A percentile compares a stretch with the other conserved stretches of the same genome.
Conservation (phyloP, 768 basidiomycete species). For the Mrakia gelida region DNA sequence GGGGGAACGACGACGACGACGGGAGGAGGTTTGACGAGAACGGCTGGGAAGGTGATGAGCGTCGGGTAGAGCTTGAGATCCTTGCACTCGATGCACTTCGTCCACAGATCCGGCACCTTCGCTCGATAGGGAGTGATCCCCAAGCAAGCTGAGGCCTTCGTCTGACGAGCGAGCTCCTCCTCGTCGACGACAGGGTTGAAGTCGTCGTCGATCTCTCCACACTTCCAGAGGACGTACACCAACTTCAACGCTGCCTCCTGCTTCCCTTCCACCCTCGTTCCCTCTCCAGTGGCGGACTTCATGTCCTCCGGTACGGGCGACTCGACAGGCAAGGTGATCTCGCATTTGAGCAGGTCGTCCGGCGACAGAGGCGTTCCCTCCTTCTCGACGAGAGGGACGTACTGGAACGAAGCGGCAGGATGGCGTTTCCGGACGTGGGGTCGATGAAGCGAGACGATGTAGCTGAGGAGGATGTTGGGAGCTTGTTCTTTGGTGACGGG, state of each 20-base stretch:
- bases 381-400: background rate
- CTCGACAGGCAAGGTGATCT: conserved; percentile 17
- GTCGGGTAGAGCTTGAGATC: conserved; percentile 5
- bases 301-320: background rate
- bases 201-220: conserved; percentile 24
- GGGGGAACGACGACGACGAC: background rate
- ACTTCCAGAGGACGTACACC: conserved; percentile 17
- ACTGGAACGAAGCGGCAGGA: background rate
- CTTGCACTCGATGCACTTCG: background rate
- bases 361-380: background rate
- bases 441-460: conserved; percentile 21
- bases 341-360: conserved; percentile 17
- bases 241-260: conserved; percentile 8
- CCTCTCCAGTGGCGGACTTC: background rate
- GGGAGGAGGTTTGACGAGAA: background rate
- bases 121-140: background rate
- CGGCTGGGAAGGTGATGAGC: conserved; percentile 24
- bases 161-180: background rate
- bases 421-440: conserved; percentile 10
- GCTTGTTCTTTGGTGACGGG: background rate
- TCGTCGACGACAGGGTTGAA: conserved; percentile 11
- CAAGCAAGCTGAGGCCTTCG: background rate
- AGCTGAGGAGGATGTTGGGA: conserved; percentile 14
- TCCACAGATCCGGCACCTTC: conserved; percentile 19
- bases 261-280: background rate